A percentile compares a stretch with the other conserved stretches of the same genome.
Evolutionary conservation across 805 yeast genomes (phyloP).

Genomic region (Ascoidea tarda): DNA sequence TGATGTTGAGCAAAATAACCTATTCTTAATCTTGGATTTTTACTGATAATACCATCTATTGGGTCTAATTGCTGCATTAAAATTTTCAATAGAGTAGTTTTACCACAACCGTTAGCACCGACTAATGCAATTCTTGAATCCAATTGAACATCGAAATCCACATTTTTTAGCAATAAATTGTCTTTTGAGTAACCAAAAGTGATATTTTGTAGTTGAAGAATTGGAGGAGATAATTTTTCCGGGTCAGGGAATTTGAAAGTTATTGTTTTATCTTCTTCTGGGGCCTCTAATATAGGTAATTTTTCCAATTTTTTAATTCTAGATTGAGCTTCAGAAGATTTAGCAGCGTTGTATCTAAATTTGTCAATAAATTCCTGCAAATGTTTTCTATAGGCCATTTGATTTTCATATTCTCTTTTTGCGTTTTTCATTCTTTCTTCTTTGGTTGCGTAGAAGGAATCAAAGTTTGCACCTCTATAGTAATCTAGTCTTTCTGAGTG

Average conservation of each 20-base stretch:
- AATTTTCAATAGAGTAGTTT: conserved; percentile 82
- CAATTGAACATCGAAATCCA: conserved; percentile 83
- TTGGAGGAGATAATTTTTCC: conserved; percentile 72
- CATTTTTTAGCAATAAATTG: conserved; percentile 54
- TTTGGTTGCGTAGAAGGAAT: conserved; percentile 80
- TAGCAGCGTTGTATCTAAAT: conserved; percentile 94
- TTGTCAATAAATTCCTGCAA: conserved; percentile 91
- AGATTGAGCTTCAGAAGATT: conserved; percentile 94
- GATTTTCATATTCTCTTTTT: conserved; percentile 90
- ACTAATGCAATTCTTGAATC: conserved; percentile 92
- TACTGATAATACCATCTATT: conserved; percentile 59
- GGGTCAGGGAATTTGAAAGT: conserved; percentile 78
- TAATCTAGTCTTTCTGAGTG: conserved; percentile 95
- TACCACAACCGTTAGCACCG: conserved; percentile 99
- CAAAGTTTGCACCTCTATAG: conserved; percentile 89
- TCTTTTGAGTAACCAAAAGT: conserved; percentile 68
- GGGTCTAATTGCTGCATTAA: conserved; percentile 72
- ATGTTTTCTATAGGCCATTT: conserved; percentile 91
- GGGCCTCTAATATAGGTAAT: conserved; percentile 83
- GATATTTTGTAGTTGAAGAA: conserved; percentile 76
- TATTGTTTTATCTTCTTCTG: conserved; percentile 79
- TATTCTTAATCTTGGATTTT: conserved; percentile 76
- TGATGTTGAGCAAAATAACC: conserved; percentile 99
- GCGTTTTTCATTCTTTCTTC: conserved; percentile 93
- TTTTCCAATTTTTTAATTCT: conserved; percentile 95